Percentiles rank a stretch among this genome's conserved stretches.
phyloP scores from a whole-genome alignment of 2,329 filamentous ascomycete genomes.

The Venturia effusa region DNA sequence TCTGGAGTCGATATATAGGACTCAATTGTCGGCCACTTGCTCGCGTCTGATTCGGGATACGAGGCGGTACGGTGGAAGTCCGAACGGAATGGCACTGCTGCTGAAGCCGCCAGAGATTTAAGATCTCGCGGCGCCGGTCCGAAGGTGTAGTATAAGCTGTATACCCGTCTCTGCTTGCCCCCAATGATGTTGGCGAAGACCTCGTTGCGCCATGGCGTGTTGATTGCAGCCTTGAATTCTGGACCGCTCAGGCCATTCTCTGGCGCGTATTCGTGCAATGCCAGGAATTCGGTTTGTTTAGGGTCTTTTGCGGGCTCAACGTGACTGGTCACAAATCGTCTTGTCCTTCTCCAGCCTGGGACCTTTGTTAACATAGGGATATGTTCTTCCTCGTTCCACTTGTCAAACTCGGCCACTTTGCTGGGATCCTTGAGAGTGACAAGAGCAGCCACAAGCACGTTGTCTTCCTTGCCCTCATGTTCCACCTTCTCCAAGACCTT shows the following conservation, averaged over 20 bases:
- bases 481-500: conserved; percentile 47
- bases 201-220: conserved; percentile 49
- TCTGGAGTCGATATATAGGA: conserved; percentile 61
- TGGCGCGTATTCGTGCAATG: conserved; percentile 61
- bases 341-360: conserved; percentile 67
- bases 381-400: conserved; percentile 70
- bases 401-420: conserved; percentile 44
- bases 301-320: conserved; percentile 44
- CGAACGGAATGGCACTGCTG: conserved; percentile 31
- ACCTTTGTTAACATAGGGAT: conserved; percentile 59
- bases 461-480: conserved; percentile 47
- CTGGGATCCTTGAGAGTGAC: conserved; percentile 47
- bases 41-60: conserved; percentile 36
- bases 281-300: conserved; percentile 44
- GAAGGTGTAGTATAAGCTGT: conserved; percentile 70
- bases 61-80: conserved; percentile 24
- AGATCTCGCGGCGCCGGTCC: conserved; percentile 64
- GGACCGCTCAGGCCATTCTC: conserved; percentile 55
- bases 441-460: conserved; percentile 52
- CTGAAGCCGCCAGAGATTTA: conserved; percentile 40
- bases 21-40: conserved; percentile 44
- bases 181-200: conserved; percentile 50
- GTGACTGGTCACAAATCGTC: conserved; percentile 56
- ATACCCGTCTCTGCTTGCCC: conserved; percentile 47
- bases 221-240: conserved; percentile 48